Base-by-base conservation (phyloP, 768 basidiomycete genomes). In the Hortiboletus campestris region DNA sequence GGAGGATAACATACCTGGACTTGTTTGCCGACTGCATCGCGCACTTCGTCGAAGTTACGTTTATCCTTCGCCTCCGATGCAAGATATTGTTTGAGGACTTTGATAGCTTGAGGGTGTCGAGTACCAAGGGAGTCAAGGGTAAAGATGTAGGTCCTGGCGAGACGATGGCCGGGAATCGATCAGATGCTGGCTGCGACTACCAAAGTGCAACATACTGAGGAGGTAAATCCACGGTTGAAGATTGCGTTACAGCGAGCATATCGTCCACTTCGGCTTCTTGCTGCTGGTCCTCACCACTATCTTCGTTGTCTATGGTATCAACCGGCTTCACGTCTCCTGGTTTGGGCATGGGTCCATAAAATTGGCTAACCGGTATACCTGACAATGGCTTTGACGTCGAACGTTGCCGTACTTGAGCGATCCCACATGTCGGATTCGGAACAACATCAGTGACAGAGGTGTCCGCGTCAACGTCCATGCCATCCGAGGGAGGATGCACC, bases 101-200 rank as follows among this genome's bases (percentile, higher is more conserved):
- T 86, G 40, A 78, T 69, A 6, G 84, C 92, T 32, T 82, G 78
- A 0, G 78, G 77, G 70, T 98, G 95, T n/a, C 75, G 74, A 14
- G 76, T 74, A 6, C 89, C 88, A 44, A 99, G 79, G 2, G 96
- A 98, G 69, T 99, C 97, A 51, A 99, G 82, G 0, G 86, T 92
- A 67, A 94, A 86, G 34, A 99, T 86, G 59, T 83, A 84, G 7
- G 91, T 85, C 54, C 91, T 93, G 65, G 6, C 0, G 4, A 46
- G 39, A 48, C 20, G 32, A 48, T 20, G 41, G 10, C 5, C 16
- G 4, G 25, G 25, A 36, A 45, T 56, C 20, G 42, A 42, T 54
- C 25, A 29, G 25, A 17, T 25, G 6, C 9, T 47, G 38, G 5
- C 8, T 49, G 20, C 42, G 46, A 16, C 9, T 29, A 6, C 17